These are phyloP conservation scores for Pythium vanterpoolii DNA, from an alignment of 352 stramenopile species.

Conservation along the genomic window DNA sequence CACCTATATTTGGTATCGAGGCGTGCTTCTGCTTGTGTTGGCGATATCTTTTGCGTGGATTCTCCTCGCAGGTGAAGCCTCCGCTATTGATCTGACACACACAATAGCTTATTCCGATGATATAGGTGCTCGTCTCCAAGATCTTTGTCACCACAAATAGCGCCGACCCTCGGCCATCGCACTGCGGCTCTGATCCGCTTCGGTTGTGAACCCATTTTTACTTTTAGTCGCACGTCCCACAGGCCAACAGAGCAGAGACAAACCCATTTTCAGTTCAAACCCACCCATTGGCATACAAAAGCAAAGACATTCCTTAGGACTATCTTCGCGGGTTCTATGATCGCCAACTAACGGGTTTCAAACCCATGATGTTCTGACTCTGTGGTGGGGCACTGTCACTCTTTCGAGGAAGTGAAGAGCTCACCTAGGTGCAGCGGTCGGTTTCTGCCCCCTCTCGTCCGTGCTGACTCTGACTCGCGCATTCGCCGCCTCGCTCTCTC, in stretches of 20 bases:
- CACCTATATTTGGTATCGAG: not conserved
- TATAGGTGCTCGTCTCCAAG: not conserved
- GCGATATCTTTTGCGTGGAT: not conserved
- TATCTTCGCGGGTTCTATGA: not conserved
- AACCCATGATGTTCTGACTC: not conserved
- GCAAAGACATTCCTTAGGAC: not conserved
- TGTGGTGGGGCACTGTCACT: not conserved
- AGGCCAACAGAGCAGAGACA: not conserved
- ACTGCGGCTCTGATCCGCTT: not conserved
- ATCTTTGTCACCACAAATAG: not conserved
- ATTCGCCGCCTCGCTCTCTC: slow-evolving; percentile 1
- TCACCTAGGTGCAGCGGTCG: not conserved
- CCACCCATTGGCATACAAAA: not conserved
- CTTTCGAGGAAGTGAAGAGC: slow-evolving; percentile 2
- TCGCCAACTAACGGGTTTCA: not conserved
- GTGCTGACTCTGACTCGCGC: slow-evolving; percentile 2
- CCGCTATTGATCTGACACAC: too few species aligned
- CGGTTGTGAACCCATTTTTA: slow-evolving; percentile 10
- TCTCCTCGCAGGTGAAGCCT: not conserved
- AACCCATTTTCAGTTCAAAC: not conserved
- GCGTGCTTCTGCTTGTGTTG: not conserved
- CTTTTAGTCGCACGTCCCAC: not conserved
- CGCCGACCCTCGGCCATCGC: not conserved
- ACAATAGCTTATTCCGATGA: too few species aligned
- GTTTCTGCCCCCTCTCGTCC: not conserved